Conservation (phyloP, 1,139 yeast species). For the Protomyces macrosporus region DNA sequence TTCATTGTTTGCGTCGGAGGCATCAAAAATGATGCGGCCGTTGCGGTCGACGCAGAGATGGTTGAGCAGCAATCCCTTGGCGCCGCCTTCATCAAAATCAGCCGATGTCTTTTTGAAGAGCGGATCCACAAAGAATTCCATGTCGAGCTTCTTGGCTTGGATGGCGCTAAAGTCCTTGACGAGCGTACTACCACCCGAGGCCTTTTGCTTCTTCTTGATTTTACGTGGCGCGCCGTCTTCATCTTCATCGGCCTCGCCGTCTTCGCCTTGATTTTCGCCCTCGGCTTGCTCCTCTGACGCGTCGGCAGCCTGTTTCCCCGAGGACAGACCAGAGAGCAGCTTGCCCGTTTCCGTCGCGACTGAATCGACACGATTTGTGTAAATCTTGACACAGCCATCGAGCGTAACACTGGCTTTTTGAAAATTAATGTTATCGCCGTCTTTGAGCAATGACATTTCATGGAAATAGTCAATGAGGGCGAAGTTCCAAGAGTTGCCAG, state of each 20-base stretch:
- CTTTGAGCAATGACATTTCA: constrained; percentile 55
- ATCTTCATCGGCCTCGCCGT: constrained; percentile 35
- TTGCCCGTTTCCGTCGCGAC: constrained; percentile 88
- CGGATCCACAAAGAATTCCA: constrained; percentile 78
- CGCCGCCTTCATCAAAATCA: constrained; percentile 94
- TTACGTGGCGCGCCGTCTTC: constrained; percentile 37
- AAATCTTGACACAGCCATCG: constrained; percentile 82
- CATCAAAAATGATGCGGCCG: constrained; percentile 63
- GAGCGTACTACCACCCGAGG: constrained; percentile 45
- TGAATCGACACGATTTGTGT: constrained; percentile 81
- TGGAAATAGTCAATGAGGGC: constrained; percentile 84
- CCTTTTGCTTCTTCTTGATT: constrained; percentile 35
- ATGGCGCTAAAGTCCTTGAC: constrained; percentile 55
- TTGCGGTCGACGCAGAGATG: constrained; percentile 55
- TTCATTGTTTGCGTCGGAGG: constrained; percentile 35
- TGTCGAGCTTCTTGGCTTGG: constrained; percentile 64
- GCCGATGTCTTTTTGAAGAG: constrained; percentile 81
- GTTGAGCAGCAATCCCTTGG: constrained; percentile 72
- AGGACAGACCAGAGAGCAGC: constrained; percentile 65
- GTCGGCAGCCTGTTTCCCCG: constrained; percentile 32
- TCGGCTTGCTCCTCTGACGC: constrained; percentile 23
- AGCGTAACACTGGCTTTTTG: constrained; percentile 74
- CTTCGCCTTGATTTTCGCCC: constrained; percentile 34
- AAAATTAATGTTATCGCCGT: constrained; percentile 62
- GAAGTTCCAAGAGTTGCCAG: constrained; percentile 67